Percentiles rank a stretch among this genome's conserved stretches.
Evolutionary conservation across 2,329 filamentous ascomycete species (phyloP).

Genomic region (Colletotrichum tropicale): DNA sequence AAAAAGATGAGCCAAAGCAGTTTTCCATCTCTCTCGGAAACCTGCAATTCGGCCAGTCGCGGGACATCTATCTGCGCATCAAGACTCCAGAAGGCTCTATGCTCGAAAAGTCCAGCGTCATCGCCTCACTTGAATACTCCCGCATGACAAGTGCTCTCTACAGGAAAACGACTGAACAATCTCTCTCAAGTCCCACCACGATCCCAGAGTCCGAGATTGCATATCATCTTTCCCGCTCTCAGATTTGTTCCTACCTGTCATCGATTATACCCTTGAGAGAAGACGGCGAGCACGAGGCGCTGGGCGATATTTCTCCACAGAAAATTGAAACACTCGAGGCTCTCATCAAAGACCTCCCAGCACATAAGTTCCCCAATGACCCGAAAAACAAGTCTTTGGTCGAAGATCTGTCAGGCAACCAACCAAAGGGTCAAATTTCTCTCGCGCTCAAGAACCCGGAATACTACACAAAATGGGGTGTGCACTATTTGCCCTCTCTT

Average conservation of each 20-base stretch:
- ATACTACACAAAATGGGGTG: conserved; percentile 57
- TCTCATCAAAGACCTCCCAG: conserved; percentile 39
- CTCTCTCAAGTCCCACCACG: conserved; percentile 21
- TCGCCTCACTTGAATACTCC: conserved; percentile 22
- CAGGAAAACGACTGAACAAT: conserved; percentile 5
- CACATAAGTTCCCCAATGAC: conserved; percentile 35
- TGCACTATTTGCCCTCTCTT: conserved; percentile 62
- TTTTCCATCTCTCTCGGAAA: conserved; percentile 52
- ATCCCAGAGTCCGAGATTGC: conserved; percentile 41
- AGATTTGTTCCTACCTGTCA: conserved; percentile 54
- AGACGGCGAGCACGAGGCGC: conserved; percentile 38
- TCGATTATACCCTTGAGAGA: conserved; percentile 43
- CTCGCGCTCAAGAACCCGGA: conserved; percentile 44
- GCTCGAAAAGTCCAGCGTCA: not conserved
- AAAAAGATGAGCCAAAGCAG: not conserved
- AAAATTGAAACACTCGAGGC: conserved; percentile 26
- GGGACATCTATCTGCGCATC: conserved; percentile 57
- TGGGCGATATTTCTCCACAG: not conserved
- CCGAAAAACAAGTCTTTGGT: conserved; percentile 49
- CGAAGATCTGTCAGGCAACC: conserved; percentile 49
- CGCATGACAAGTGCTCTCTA: conserved; percentile 22
- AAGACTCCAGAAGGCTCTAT: conserved; percentile 3
- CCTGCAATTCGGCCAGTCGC: conserved; percentile 65
- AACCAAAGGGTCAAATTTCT: conserved; percentile 53
- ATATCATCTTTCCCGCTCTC: conserved; percentile 57